These are phyloP conservation scores for Penicillium arizonense DNA, from an alignment of 495 filamentous ascomycete genomes.

Conservation along the genomic window DNA sequence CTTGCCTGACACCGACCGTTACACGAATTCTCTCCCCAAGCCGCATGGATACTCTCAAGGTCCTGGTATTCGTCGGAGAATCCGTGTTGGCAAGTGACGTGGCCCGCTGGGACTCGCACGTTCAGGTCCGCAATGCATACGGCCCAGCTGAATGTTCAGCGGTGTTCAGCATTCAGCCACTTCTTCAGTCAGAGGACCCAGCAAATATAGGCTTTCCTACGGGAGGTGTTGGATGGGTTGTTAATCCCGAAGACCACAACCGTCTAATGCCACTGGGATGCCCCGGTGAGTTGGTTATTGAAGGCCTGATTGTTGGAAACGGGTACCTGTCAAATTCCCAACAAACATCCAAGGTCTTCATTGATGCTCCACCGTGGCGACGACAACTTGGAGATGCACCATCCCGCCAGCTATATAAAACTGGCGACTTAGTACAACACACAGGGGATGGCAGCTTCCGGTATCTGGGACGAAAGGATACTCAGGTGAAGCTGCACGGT, in stretches of 20 bases:
- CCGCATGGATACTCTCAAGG: slow-evolving; percentile 33
- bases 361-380: not conserved
- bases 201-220: not conserved
- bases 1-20: slow-evolving; percentile 37
- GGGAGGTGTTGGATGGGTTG: not conserved
- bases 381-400: not conserved
- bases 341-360: not conserved
- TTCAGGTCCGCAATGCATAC: slow-evolving; percentile 46
- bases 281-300: not conserved
- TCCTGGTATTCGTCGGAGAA: slow-evolving; percentile 38
- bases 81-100: slow-evolving; percentile 35
- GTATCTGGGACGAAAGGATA: slow-evolving; percentile 4
- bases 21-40: slow-evolving; percentile 32
- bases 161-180: slow-evolving; percentile 15
- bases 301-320: not conserved
- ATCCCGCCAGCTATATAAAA: not conserved
- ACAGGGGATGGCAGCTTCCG: not conserved
- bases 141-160: slow-evolving; percentile 47
- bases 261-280: not conserved
- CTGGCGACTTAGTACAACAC: not conserved
- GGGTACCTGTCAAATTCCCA: not conserved
- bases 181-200: not conserved
- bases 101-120: slow-evolving; percentile 22
- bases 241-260: not conserved
- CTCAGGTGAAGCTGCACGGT: not conserved